Evolutionary conservation across 2,329 filamentous ascomycete species (phyloP).

Genomic region (Sclerotinia borealis): DNA sequence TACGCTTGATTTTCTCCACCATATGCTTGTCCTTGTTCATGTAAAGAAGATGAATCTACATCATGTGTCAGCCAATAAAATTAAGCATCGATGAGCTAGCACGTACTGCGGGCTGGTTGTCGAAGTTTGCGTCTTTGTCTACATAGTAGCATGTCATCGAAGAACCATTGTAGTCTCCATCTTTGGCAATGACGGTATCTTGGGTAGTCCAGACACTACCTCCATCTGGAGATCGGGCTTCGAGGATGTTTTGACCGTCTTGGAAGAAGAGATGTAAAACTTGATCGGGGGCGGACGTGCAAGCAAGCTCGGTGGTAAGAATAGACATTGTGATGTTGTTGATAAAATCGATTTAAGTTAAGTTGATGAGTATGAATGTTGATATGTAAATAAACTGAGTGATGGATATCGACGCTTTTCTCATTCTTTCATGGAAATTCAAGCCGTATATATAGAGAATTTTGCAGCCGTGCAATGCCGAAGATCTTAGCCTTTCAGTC

Average conservation of each 20-base stretch:
- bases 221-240: slow-evolving; percentile 7
- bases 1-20: slow-evolving; percentile 5
- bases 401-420: background rate
- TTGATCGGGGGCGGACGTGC: background rate
- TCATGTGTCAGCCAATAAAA: background rate
- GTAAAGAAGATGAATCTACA: slow-evolving; percentile 10
- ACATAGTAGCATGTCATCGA: slow-evolving; percentile 7
- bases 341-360: background rate
- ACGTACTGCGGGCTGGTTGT: background rate
- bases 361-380: background rate
- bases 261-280: slow-evolving; percentile 6
- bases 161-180: background rate
- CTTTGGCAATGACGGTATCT: slow-evolving; percentile 7
- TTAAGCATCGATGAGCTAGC: no score
- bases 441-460: slow-evolving; percentile 2
- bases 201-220: background rate
- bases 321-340: slow-evolving; percentile 1
- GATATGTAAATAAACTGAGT: background rate
- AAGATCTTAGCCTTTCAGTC: background rate
- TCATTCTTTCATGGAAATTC: background rate
- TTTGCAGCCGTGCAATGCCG: background rate
- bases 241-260: background rate
- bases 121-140: slow-evolving; percentile 2
- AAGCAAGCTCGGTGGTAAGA: slow-evolving; percentile 1
- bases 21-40: background rate